Percentiles rank a stretch among this genome's conserved stretches.
phyloP scores from a whole-genome alignment of 164 flowering plant genomes.

The Amborella trichopoda region DNA sequence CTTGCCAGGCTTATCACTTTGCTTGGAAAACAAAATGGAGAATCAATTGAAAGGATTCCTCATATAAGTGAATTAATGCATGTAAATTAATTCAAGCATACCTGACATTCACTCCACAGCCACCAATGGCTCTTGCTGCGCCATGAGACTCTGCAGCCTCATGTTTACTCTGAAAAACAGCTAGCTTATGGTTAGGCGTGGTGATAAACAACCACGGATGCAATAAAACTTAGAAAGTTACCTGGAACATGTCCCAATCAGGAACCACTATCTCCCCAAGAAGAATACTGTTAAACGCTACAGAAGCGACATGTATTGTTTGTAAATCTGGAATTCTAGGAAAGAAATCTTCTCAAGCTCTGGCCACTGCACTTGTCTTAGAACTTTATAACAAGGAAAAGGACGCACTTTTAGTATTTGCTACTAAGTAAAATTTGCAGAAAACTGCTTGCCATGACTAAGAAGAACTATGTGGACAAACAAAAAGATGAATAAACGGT shows the following conservation, averaged over 20 bases:
- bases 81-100: slow-evolving; percentile 4
- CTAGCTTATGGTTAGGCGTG: not conserved
- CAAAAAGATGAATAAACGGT: too few species aligned
- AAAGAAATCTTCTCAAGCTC: slow-evolving; percentile 84
- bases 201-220: not conserved
- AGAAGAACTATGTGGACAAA: too few species aligned
- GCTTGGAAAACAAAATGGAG: not conserved
- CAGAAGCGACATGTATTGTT: slow-evolving; percentile 61
- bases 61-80: not conserved
- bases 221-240: slow-evolving; percentile 6
- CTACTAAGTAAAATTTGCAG: not conserved
- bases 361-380: slow-evolving; percentile 42
- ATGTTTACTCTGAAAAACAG: slow-evolving; percentile 39
- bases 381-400: slow-evolving; percentile 23
- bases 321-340: slow-evolving; percentile 57
- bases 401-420: not conserved
- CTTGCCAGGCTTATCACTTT: slow-evolving; percentile 54
- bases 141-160: slow-evolving; percentile 49
- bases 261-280: slow-evolving; percentile 71
- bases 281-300: slow-evolving; percentile 63
- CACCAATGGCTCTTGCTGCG: slow-evolving; percentile 56
- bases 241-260: slow-evolving; percentile 89
- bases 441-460: too few species aligned
- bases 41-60: not conserved
- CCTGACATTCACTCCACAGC: slow-evolving; percentile 72